Evolutionary conservation across 169 alveolate species (phyloP), one percentile per base, ranked within the genome.

Genomic region (Cystoisospora suis): DNA sequence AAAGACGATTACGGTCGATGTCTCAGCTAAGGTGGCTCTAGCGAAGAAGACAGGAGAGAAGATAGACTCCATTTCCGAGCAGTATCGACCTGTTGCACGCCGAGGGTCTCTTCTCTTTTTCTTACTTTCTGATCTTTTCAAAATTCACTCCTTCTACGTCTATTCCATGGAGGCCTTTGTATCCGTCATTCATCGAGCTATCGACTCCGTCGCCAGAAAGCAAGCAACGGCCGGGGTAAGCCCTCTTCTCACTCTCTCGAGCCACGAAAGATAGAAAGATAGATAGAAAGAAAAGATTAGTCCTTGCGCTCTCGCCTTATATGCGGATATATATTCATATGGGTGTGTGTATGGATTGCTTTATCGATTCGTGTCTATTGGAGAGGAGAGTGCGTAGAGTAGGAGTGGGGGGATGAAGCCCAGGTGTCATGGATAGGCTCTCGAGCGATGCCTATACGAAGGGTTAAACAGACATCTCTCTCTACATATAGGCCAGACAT

Each of bases 81-180:
- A 96, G 77, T 98, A 98, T 92, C 97, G 99, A 69, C 99, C 99
- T 40, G 98, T 98, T 15, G 99, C 99, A 42, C 86, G 90, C 46
- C 75, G 93, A 36, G 93, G 93, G 38, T 81, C 93, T 27, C 36
- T 80, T 20, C 90, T 90, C 29, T 90, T 90, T 69, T 90, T 91
- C 83, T 83, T 92, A 34, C 83, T 94, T 1, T 75, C 90, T 40
- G 90, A 75, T 32, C 85, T 61, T 23, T 96, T 96, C 92, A 97
- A 97, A 92, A 95, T 98, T 81, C 99, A 98, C 95, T 94, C 98
- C 70, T 97, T 98, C 96, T 98, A 98, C 94, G 96, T 96, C 95
- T 98, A 96, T 95, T 97, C 99, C 38, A 94, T 98, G 91, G 99
- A 98, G 85, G 95, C 99, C 42, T 97, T 97, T 94, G 97, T 97